phyloP scores from a whole-genome alignment of 768 basidiomycete genomes.

The Pleurotus cornucopiae region DNA sequence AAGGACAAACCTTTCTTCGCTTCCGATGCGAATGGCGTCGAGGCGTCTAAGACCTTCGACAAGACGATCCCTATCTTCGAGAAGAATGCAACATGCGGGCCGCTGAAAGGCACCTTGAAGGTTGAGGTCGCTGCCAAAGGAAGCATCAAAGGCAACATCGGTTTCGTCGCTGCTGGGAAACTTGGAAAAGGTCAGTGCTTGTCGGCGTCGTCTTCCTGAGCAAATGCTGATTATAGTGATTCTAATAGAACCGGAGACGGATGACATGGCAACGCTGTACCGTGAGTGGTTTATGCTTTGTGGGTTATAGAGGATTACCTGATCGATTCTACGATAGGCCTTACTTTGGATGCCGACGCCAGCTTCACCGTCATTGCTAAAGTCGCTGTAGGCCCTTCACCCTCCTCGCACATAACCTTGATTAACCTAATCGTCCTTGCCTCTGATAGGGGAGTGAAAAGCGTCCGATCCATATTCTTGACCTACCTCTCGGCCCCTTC shows the following conservation, averaged over 20 bases:
- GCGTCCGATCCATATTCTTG: neutral
- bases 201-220: neutral
- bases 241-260: neutral
- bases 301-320: too few species aligned
- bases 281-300: neutral
- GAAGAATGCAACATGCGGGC: neutral
- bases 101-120: neutral
- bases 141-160: neutral
- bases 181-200: neutral
- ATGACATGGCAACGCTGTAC: neutral
- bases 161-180: neutral
- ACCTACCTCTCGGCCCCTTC: neutral
- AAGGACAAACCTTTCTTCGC: too few species aligned
- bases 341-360: neutral
- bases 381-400: neutral
- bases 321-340: neutral
- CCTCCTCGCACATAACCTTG: neutral
- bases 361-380: neutral
- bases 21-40: neutral
- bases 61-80: neutral
- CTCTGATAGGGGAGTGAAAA: neutral
- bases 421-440: neutral
- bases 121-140: neutral
- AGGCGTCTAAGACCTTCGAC: neutral
- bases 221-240: neutral